phyloP scores from a whole-genome alignment of 2,329 filamentous ascomycete genomes.

The Onygenales sp. region DNA sequence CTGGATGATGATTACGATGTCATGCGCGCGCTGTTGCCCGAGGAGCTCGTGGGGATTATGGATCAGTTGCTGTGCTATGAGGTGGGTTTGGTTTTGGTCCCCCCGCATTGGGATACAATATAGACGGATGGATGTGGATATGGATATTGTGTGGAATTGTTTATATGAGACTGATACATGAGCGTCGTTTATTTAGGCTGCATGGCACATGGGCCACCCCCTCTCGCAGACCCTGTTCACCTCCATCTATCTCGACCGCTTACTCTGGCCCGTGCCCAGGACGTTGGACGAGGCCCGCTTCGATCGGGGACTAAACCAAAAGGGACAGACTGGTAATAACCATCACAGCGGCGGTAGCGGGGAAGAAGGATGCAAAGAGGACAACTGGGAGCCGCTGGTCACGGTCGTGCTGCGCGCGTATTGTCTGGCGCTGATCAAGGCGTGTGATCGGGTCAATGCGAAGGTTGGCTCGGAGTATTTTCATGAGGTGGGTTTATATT shows the following conservation, averaged over 20 bases:
- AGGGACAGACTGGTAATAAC: slow-evolving; percentile 13
- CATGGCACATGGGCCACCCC: slow-evolving; percentile 94
- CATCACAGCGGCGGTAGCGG: slow-evolving; percentile 3
- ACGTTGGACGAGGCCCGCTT: slow-evolving; percentile 59
- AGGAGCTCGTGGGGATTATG: slow-evolving; percentile 84
- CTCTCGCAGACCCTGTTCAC: slow-evolving; percentile 92
- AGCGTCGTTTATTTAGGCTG: slow-evolving; percentile 51
- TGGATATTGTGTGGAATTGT: slow-evolving; percentile 1
- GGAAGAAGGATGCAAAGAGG: slow-evolving; percentile 10
- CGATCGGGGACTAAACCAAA: slow-evolving; percentile 15
- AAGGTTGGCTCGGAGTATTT: slow-evolving; percentile 75
- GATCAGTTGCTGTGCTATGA: slow-evolving; percentile 86
- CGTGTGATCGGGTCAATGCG: slow-evolving; percentile 68
- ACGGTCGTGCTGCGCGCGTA: slow-evolving; percentile 69
- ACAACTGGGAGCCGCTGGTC: slow-evolving; percentile 33
- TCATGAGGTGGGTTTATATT: slow-evolving; percentile 58
- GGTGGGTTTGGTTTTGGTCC: slow-evolving; percentile 37
- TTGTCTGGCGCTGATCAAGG: slow-evolving; percentile 74
- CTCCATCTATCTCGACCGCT: slow-evolving; percentile 76
- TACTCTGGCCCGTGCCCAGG: slow-evolving; percentile 62
- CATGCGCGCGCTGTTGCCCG: slow-evolving; percentile 55
- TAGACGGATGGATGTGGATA: not conserved
- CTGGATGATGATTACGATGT: slow-evolving; percentile 78
- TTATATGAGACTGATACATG: not conserved
- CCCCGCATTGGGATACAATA: not conserved